Evolutionary conservation across 495 filamentous ascomycete genomes (phyloP).

Genomic region (Neurospora sp.): DNA sequence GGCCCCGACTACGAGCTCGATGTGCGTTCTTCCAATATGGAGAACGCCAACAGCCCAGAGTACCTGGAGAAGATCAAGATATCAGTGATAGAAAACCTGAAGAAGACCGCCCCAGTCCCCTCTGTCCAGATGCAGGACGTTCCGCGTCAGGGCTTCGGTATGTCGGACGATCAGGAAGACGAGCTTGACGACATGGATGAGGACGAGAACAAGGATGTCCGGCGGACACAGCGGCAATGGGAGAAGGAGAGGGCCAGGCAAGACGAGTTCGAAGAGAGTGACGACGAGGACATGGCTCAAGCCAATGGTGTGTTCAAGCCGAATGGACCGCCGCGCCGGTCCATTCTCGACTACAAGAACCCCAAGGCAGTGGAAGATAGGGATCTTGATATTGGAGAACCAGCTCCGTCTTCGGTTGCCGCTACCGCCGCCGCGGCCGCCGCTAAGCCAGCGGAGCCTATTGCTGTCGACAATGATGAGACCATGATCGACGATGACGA

Average conservation of each 20-base stretch:
- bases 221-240: constrained; percentile 73
- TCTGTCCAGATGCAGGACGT: constrained; percentile 94
- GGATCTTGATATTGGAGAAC: constrained; percentile 53
- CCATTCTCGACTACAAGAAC: constrained; percentile 64
- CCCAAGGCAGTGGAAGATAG: constrained; percentile 52
- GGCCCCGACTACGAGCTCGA: constrained; percentile 93
- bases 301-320: constrained; percentile 63
- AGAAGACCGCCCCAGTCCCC: constrained; percentile 76
- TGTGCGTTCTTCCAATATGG: constrained; percentile 95
- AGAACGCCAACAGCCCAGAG: constrained; percentile 90
- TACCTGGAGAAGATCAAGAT: constrained; percentile 94
- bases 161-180: constrained; percentile 78
- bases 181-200: constrained; percentile 81
- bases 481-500: constrained; percentile 57
- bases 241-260: constrained; percentile 66
- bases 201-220: constrained; percentile 78
- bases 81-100: constrained; percentile 86
- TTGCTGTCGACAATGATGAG: constrained; percentile 40
- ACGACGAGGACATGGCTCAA: constrained; percentile 76
- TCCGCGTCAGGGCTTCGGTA: constrained; percentile 64
- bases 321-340: constrained; percentile 45
- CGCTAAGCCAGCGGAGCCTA: constrained; percentile 36
- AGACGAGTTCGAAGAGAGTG: constrained; percentile 74
- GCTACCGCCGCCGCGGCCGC: constrained; percentile 37
- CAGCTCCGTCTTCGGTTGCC: constrained; percentile 45